A percentile compares a stretch with the other conserved stretches of the same genome.
Conservation (phyloP, 2,329 filamentous ascomycete species). For the Metarhizium guizhouense region DNA sequence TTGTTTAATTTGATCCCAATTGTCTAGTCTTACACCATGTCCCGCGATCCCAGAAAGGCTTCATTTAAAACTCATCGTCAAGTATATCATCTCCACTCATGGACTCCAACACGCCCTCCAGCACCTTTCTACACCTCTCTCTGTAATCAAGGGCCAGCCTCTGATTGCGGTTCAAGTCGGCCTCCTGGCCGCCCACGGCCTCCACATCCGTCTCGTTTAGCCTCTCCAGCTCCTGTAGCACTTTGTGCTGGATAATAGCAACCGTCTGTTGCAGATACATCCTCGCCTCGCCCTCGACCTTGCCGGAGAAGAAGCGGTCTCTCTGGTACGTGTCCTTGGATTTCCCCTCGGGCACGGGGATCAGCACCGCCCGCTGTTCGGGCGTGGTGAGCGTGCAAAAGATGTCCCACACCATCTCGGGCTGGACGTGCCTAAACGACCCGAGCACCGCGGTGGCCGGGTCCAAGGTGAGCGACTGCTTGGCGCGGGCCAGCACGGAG, state of each 20-base stretch:
- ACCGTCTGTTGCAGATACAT: conserved; percentile 25
- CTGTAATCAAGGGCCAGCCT: conserved; percentile 40
- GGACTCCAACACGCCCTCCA: conserved; percentile 34
- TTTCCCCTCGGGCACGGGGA: conserved; percentile 14
- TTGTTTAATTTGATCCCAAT: no score
- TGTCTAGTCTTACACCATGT: no score
- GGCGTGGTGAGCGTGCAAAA: conserved; percentile 28
- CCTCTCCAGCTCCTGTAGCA: conserved; percentile 33
- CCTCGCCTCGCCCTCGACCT: conserved; percentile 17
- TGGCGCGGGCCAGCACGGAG: conserved; percentile 36
- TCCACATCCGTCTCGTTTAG: conserved; percentile 38
- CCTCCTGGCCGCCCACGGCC: conserved; percentile 29
- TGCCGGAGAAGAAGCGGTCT: conserved; percentile 21
- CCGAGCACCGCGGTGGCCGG: conserved; percentile 18
- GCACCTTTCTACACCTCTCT: conserved; percentile 35
- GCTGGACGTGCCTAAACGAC: conserved; percentile 42
- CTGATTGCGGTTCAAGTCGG: conserved; percentile 34
- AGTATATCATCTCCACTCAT: conserved; percentile 24
- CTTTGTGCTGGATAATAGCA: conserved; percentile 33
- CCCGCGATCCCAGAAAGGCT: no score
- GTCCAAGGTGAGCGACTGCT: conserved; percentile 25
- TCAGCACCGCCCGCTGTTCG: conserved; percentile 19
- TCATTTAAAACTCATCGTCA: background rate
- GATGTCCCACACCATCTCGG: conserved; percentile 43
- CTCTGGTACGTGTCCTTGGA: conserved; percentile 15